Base-by-base conservation (phyloP, 495 filamentous ascomycete genomes). In the Neurospora sp. region DNA sequence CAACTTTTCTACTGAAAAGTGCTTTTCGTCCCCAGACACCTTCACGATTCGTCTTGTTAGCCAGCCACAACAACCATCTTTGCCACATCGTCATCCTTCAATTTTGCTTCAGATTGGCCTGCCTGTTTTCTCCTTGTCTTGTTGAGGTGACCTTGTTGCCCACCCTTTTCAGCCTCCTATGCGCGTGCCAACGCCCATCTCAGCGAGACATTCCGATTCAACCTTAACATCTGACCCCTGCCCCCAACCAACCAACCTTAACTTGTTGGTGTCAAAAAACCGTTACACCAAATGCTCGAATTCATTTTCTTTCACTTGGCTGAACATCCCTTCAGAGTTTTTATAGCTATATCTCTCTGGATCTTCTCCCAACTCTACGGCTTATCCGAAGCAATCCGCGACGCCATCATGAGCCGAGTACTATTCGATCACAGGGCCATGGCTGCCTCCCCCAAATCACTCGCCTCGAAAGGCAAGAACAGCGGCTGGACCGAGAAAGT, bases 381-480 rank as follows among this genome's bases (percentile, higher is more conserved):
- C 54, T 66, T 66, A 35, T 1, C 1, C 54, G 54, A 35, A 66
- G 54, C 54, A 66, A 66, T 66, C 27, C 54, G 54, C 54, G 31
- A 35, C 23, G 27, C 54, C 54, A 35, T 66, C 54, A 66, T 66
- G 54, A 66, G 54, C 54, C 54, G 54, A 37, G 14, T 66, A 35
- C 27, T 66, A 35, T 66, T 66, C 54, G 54, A 35, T 16, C 54
- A 66, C 23, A 31, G 54, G 23, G 27, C 54, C 27, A 3, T 66
- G 54, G 27, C 27, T 16, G 54, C 23, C 54, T 18, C 54, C 14
- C 6, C 23, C 54, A 66, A 18, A 35, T 14, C 12, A 7, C 54
- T 66, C 27, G 54, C 27, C 27, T 66, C 54, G 27, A 66, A 37
- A 66, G 72, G 70, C 40, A 74, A 71, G 40, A 75, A 74, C 35